Percentiles rank a stretch among this genome's conserved stretches.
These are phyloP conservation scores for Dalbergia oliveri DNA, from an alignment of 306 rosid species.

Conservation along the genomic window DNA sequence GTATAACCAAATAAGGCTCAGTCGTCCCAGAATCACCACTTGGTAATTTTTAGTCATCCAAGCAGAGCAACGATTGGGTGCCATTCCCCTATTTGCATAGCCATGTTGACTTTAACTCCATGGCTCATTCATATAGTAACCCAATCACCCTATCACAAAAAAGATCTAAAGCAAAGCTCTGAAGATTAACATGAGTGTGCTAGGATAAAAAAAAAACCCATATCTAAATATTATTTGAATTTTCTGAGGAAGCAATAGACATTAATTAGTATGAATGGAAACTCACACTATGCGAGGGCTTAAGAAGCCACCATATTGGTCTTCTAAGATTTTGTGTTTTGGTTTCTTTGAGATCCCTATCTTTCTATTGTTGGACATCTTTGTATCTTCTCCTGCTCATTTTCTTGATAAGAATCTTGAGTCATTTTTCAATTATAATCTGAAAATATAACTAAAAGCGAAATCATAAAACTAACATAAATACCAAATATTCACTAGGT, in stretches of 20 bases:
- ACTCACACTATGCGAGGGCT: conserved; percentile 49
- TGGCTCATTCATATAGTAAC: conserved; percentile 72
- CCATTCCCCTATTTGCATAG: conserved; percentile 44
- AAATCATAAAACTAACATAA: too few relatives aligned
- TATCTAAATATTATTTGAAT: background rate
- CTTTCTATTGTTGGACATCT: too few relatives aligned
- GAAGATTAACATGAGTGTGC: background rate
- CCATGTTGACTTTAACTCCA: conserved; percentile 36
- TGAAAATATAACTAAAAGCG: too few relatives aligned
- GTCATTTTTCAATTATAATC: too few relatives aligned
- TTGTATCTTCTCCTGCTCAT: too few relatives aligned
- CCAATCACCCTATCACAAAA: conserved; percentile 72
- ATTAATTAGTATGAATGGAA: background rate
- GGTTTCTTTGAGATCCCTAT: too few relatives aligned
- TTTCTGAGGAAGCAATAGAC: background rate
- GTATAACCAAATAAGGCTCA: conserved; percentile 41
- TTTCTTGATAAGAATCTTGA: too few relatives aligned
- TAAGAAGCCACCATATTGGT: conserved; percentile 63
- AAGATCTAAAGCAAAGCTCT: conserved; percentile 49
- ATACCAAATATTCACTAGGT: too few relatives aligned
- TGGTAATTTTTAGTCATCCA: conserved; percentile 31
- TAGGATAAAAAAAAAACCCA: background rate
- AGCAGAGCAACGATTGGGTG: conserved; percentile 48
- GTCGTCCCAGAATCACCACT: conserved; percentile 39
- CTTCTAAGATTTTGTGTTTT: conserved; percentile 50